These are phyloP conservation scores for Tuber brumale DNA, from an alignment of 495 filamentous ascomycete genomes.

Conservation along the genomic window DNA sequence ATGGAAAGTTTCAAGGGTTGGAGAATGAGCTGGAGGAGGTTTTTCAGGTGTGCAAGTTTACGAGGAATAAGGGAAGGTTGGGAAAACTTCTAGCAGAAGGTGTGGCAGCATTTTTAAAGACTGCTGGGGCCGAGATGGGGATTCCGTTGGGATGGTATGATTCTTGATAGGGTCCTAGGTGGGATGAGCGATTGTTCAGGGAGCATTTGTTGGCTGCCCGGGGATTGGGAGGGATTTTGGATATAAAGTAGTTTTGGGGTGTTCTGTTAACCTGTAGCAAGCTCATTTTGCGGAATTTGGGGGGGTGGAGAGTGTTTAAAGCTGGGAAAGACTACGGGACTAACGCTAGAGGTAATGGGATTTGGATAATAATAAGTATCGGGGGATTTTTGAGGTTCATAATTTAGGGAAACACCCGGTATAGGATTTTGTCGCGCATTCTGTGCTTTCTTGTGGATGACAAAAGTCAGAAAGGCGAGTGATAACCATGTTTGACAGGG, in stretches of 20 bases:
- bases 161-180: not conserved
- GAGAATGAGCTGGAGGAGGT: not conserved
- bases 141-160: not conserved
- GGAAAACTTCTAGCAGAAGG: not conserved
- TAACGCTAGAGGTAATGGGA: not conserved
- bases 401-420: not conserved
- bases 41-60: conserved; percentile 3
- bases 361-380: not conserved
- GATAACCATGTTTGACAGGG: conserved; percentile 18
- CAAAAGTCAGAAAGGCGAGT: not conserved
- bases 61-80: not conserved
- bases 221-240: not conserved
- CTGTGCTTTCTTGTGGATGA: not conserved
- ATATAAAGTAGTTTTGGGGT: not conserved
- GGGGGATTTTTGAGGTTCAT: not conserved
- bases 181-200: not conserved
- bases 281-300: not conserved
- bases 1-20: not conserved
- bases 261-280: not conserved
- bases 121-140: not conserved
- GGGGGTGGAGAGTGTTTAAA: not conserved
- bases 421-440: not conserved
- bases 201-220: not conserved
- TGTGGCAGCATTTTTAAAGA: not conserved
- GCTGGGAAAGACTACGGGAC: not conserved